Conservation (phyloP, 495 filamentous ascomycete genomes). For the Pseudoneurospora amorphoporcata region DNA sequence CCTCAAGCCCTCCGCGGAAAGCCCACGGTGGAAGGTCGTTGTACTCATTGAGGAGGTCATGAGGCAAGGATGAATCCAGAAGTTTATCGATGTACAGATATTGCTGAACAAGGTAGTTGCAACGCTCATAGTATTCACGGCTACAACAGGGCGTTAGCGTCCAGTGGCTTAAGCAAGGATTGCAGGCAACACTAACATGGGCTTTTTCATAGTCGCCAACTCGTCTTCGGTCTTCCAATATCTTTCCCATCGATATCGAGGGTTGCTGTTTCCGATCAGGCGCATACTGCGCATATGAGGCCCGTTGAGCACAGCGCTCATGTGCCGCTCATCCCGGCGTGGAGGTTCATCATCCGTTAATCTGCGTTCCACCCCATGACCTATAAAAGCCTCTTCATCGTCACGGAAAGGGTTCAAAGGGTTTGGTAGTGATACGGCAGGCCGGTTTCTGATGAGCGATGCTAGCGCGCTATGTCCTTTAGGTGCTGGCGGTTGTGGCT, state of each 20-base stretch:
- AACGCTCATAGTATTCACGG: constrained; percentile 74
- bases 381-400: constrained; percentile 14
- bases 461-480: constrained; percentile 22
- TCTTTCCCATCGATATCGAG: constrained; percentile 61
- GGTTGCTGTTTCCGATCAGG: constrained; percentile 67
- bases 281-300: constrained; percentile 67
- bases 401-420: constrained; percentile 6
- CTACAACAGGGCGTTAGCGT: constrained; percentile 18
- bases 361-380: constrained; percentile 4
- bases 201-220: constrained; percentile 52
- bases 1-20: constrained; percentile 30
- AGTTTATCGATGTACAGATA: constrained; percentile 90
- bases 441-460: constrained; percentile 28
- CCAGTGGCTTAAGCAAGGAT: background rate
- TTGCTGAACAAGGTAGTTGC: constrained; percentile 71
- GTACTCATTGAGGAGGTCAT: constrained; percentile 82
- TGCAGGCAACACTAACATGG: constrained; percentile 33
- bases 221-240: constrained; percentile 64
- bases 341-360: constrained; percentile 24
- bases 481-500: constrained; percentile 24
- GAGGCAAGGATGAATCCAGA: constrained; percentile 78
- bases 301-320: constrained; percentile 47
- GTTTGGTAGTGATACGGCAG: constrained; percentile 5
- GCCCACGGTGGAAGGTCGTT: constrained; percentile 38
- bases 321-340: constrained; percentile 37